Conservation (phyloP, 805 yeast genomes). For the Ascoidea tarda region DNA sequence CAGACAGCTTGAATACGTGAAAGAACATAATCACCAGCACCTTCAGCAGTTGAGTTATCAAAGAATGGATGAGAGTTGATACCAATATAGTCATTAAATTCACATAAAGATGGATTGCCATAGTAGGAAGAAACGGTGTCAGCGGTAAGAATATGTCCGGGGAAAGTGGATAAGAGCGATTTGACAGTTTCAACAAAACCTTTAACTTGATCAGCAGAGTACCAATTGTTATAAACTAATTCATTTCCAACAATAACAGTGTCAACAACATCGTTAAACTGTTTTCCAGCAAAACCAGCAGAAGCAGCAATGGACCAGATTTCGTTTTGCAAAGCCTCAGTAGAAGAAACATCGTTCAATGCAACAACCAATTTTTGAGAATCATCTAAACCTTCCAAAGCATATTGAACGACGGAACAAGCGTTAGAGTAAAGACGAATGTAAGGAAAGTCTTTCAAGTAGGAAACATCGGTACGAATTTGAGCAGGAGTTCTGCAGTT, state of each 20-base stretch:
- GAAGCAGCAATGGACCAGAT: constrained; percentile 25
- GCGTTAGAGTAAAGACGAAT: constrained; percentile 53
- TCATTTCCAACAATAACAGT: constrained; percentile 53
- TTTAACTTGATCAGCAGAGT: constrained; percentile 30
- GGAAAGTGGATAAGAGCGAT: constrained; percentile 28
- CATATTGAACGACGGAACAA: constrained; percentile 40
- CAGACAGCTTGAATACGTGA: constrained; percentile 11
- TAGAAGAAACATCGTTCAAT: constrained; percentile 33
- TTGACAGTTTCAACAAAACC: constrained; percentile 34
- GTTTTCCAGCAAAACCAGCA: constrained; percentile 33
- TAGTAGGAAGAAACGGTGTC: constrained; percentile 51
- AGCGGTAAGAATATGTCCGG: constrained; percentile 47
- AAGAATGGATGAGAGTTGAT: constrained; percentile 58
- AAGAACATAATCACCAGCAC: constrained; percentile 11
- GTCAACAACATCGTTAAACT: constrained; percentile 27
- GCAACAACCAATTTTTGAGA: constrained; percentile 44
- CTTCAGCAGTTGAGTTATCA: constrained; percentile 8
- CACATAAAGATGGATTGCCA: constrained; percentile 37
- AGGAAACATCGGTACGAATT: constrained; percentile 31
- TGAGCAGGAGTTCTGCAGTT: constrained; percentile 36
- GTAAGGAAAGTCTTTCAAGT: constrained; percentile 29
- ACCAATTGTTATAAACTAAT: constrained; percentile 38
- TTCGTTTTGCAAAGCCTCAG: constrained; percentile 11
- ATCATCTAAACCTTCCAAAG: constrained; percentile 31
- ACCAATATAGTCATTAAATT: constrained; percentile 45